phyloP scores from a whole-genome alignment of 2,329 filamentous ascomycete species.

The Sarocladiaceae sp. region DNA sequence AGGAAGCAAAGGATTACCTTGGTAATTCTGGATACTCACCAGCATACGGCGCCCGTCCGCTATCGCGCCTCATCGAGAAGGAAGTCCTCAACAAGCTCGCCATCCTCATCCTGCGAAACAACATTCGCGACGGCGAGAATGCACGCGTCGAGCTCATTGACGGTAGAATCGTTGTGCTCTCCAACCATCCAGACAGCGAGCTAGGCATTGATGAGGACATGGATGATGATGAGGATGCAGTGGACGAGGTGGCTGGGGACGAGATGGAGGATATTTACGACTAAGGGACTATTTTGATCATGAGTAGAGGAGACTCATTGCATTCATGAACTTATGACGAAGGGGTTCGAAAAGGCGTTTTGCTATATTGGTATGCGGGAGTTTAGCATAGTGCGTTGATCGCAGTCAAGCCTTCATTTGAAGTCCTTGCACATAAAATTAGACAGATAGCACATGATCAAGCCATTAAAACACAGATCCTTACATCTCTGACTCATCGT shows the following conservation, averaged over 20 bases:
- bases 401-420: too few relatives aligned
- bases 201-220: constrained; percentile 62
- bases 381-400: too few relatives aligned
- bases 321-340: too few relatives aligned
- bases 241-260: constrained; percentile 58
- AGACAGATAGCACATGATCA: too few relatives aligned
- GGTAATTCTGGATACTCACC: constrained; percentile 89
- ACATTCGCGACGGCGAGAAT: constrained; percentile 76
- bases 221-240: constrained; percentile 58
- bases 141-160: constrained; percentile 74
- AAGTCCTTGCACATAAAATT: too few relatives aligned
- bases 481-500: too few relatives aligned
- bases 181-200: constrained; percentile 69
- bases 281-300: constrained; percentile 17
- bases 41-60: constrained; percentile 85
- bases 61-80: constrained; percentile 88
- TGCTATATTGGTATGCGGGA: too few relatives aligned
- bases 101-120: constrained; percentile 81
- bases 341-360: constrained; percentile 4
- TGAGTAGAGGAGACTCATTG: too few relatives aligned
- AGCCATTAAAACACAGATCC: too few relatives aligned
- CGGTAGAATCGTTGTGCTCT: constrained; percentile 71
- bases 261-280: constrained; percentile 53
- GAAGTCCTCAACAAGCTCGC: constrained; percentile 93
- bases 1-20: constrained; percentile 88